Percentiles rank a stretch among this genome's conserved stretches.
Conservation (phyloP, 495 filamentous ascomycete species). For the Aspergillus homomorphus region DNA sequence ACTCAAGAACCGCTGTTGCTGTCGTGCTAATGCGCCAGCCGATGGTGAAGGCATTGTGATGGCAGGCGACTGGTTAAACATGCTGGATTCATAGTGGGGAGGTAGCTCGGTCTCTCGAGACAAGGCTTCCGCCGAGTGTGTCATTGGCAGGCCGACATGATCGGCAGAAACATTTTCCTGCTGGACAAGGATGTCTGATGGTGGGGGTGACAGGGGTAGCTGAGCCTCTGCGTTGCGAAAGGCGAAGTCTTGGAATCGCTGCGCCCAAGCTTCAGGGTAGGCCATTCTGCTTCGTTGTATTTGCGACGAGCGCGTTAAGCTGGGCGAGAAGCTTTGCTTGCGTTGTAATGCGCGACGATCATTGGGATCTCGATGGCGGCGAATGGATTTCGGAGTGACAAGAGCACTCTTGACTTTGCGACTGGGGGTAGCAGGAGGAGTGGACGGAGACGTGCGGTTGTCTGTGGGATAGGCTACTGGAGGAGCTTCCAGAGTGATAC, state of each 20-base stretch:
- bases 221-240: conserved; percentile 37
- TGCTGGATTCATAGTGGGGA: conserved; percentile 34
- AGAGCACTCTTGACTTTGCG: conserved; percentile 39
- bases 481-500: conserved; percentile 34
- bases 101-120: conserved; percentile 35
- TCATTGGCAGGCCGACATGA: conserved; percentile 20
- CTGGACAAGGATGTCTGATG: conserved; percentile 42
- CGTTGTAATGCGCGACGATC: conserved; percentile 36
- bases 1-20: conserved; percentile 39
- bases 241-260: conserved; percentile 42
- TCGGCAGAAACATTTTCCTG: conserved; percentile 38
- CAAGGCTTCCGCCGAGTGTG: conserved; percentile 15
- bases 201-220: conserved; percentile 45
- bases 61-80: conserved; percentile 38
- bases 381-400: conserved; percentile 42
- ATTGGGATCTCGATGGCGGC: conserved; percentile 42
- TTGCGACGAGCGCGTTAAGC: conserved; percentile 39
- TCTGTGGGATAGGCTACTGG: conserved; percentile 17
- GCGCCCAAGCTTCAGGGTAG: conserved; percentile 41
- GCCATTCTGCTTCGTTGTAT: conserved; percentile 42
- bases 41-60: conserved; percentile 41
- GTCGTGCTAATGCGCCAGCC: conserved; percentile 25
- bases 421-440: conserved; percentile 42
- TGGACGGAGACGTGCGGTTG: conserved; percentile 36
- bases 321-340: conserved; percentile 47